Percentiles rank a stretch among this genome's conserved stretches.
These are phyloP conservation scores for Elsinoe arachidis DNA, from an alignment of 2,329 filamentous ascomycete species.

Conservation along the genomic window DNA sequence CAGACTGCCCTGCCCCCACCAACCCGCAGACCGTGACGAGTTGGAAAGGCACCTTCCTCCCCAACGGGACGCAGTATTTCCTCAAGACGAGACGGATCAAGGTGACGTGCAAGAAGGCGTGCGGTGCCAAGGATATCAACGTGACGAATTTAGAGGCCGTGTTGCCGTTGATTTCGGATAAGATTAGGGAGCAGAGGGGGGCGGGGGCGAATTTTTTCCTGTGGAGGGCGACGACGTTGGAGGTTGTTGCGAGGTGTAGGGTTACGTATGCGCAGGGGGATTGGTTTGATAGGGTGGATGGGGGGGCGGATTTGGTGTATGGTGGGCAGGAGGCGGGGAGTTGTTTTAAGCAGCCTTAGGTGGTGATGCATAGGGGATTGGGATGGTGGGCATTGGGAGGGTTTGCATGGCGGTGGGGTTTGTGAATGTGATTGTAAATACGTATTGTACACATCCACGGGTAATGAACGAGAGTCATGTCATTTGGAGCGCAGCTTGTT, in stretches of 20 bases:
- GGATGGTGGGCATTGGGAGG: background rate
- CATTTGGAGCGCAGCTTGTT: background rate
- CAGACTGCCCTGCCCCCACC: background rate
- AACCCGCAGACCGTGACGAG: background rate
- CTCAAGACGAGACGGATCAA: background rate
- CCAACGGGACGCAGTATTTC: background rate
- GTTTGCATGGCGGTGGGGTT: background rate
- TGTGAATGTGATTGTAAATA: background rate
- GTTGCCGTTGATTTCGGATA: background rate
- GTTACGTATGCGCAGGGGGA: background rate
- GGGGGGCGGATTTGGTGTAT: background rate
- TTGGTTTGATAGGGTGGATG: slow-evolving; percentile 4
- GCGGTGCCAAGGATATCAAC: background rate
- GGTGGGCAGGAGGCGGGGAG: background rate
- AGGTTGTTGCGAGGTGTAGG: background rate
- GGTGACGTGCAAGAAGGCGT: background rate
- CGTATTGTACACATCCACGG: background rate
- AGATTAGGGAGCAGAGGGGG: background rate
- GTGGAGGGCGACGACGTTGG: background rate
- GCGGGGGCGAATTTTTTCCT: slow-evolving; percentile 4
- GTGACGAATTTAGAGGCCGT: background rate
- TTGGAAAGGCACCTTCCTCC: slow-evolving; percentile 3
- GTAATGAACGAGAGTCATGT: background rate
- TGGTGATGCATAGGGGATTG: background rate
- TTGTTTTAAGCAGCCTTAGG: background rate